Evolutionary conservation across 805 yeast species (phyloP), one percentile per base, ranked within the genome.

Genomic region (Cyberlindnera mississippiensis): DNA sequence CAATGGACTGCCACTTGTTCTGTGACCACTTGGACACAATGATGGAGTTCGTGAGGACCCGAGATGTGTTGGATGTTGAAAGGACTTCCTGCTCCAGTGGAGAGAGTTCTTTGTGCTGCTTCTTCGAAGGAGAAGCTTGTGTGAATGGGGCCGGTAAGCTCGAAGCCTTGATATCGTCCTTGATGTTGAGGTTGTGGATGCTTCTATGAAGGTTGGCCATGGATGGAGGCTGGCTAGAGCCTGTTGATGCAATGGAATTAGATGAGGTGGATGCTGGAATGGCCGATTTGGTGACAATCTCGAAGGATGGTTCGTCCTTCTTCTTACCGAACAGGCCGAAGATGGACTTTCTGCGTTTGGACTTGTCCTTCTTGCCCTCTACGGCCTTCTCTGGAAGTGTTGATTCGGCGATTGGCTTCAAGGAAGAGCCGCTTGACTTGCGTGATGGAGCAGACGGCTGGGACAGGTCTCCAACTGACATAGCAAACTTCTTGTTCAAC

Each of bases 1-100:
- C 57, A 16, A 54, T 37, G 8, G 42, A 31, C 26, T 46, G 47
- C 60, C 60, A 57, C 31, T 48, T 45, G 44, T 49, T 51, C 15
- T 42, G 36, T 20, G 22, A 35, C 61, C 61, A 57, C 16, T 40
- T 35, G 1, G 60, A 55, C 4, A 57, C 40, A 9, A 53, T 37
- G 12, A 44, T 32, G 3, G 49, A 38, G 30, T 49, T 50, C 7
- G 44, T 52, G 16, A 56, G 18, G 6, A 46, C 36, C 5, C 34
- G 28, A 2, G 49, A 48, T 2, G 38, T 16, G 10, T 40, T 7
- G 10, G 24, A 20, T 20, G 24, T 20, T 20, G 24, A 20, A 6
- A 51, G 13, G 10, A 39, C n/a, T 6, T 38, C n/a, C 17, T 40
- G 27, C 19, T 52, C 56, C n/a, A 38, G 33, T 10, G 33, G 17